Evolutionary conservation across 2,329 filamentous ascomycete species (phyloP).

Genomic region (Aureobasidium sp.): DNA sequence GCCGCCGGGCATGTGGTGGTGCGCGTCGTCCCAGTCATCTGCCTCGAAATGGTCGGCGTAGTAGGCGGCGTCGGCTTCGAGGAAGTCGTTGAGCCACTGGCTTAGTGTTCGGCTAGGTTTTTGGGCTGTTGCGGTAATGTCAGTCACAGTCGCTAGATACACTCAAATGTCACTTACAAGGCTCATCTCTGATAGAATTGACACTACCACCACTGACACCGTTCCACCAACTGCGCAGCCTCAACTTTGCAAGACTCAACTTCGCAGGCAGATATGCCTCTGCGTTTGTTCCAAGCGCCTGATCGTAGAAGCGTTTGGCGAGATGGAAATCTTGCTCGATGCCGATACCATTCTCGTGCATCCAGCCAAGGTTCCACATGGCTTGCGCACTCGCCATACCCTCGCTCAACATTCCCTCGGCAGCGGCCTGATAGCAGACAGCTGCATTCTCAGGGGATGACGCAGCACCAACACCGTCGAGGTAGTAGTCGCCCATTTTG

Average conservation of each 20-base stretch:
- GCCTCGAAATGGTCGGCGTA: constrained; percentile 37
- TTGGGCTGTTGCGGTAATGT: constrained; percentile 39
- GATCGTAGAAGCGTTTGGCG: constrained; percentile 92
- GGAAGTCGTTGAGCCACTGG: constrained; percentile 83
- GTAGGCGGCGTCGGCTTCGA: constrained; percentile 49
- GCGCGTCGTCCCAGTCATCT: constrained; percentile 37
- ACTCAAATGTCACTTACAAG: background rate
- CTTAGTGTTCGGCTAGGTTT: constrained; percentile 49
- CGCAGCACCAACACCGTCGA: constrained; percentile 63
- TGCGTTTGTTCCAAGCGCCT: constrained; percentile 78
- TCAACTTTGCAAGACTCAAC: constrained; percentile 76
- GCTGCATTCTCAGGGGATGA: constrained; percentile 68
- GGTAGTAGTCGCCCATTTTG: constrained; percentile 98
- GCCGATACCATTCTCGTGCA: constrained; percentile 95
- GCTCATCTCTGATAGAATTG: constrained; percentile 83
- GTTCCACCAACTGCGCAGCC: constrained; percentile 88
- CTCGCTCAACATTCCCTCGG: constrained; percentile 85
- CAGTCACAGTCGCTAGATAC: background rate
- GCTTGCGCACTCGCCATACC: constrained; percentile 89
- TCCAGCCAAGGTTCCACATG: constrained; percentile 96
- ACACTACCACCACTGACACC: constrained; percentile 82
- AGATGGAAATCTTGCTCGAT: constrained; percentile 94
- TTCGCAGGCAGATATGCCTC: constrained; percentile 94
- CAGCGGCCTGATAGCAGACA: constrained; percentile 84
- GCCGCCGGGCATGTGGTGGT: constrained; percentile 25